Evolutionary conservation across 345 rosid genomes (phyloP).

Genomic region (Cochlearia excelsa): DNA sequence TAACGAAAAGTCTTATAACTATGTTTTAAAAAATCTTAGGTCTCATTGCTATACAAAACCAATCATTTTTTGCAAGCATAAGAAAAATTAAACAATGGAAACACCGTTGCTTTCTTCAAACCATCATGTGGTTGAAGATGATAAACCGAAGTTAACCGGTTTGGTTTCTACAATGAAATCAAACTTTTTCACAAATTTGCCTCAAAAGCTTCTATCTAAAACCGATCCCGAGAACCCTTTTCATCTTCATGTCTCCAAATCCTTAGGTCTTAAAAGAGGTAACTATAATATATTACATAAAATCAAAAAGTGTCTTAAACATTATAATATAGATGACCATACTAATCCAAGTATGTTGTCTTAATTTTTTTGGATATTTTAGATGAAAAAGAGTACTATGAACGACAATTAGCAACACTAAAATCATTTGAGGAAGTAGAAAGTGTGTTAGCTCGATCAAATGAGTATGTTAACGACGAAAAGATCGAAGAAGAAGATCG

Average conservation of each 20-base stretch:
- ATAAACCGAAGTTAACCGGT: slow-evolving; percentile 9
- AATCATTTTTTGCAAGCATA: slow-evolving; percentile 1
- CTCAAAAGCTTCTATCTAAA: slow-evolving; percentile 55
- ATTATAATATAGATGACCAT: neutral
- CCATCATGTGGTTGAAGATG: slow-evolving; percentile 7
- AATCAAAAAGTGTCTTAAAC: neutral
- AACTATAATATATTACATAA: neutral
- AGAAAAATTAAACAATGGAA: too few relatives aligned
- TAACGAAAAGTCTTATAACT: too few relatives aligned
- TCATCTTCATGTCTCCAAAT: slow-evolving; percentile 47
- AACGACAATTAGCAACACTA: slow-evolving; percentile 63
- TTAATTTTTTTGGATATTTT: slow-evolving; percentile 2
- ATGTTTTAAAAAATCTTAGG: too few relatives aligned
- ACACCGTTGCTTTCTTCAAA: slow-evolving; percentile 35
- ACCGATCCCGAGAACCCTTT: slow-evolving; percentile 58
- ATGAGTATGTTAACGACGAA: slow-evolving; percentile 27
- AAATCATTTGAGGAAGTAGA: slow-evolving; percentile 84
- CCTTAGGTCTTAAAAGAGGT: slow-evolving; percentile 54
- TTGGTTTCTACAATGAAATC: slow-evolving; percentile 33
- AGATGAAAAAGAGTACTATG: slow-evolving; percentile 78
- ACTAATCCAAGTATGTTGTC: slow-evolving; percentile 5
- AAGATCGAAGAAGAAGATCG: slow-evolving; percentile 44
- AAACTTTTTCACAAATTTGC: slow-evolving; percentile 56
- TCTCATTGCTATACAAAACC: too few relatives aligned
- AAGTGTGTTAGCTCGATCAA: slow-evolving; percentile 28